phyloP scores from a whole-genome alignment of 371 early-diverging fungal species.

The Rhizopus arrhizus region DNA sequence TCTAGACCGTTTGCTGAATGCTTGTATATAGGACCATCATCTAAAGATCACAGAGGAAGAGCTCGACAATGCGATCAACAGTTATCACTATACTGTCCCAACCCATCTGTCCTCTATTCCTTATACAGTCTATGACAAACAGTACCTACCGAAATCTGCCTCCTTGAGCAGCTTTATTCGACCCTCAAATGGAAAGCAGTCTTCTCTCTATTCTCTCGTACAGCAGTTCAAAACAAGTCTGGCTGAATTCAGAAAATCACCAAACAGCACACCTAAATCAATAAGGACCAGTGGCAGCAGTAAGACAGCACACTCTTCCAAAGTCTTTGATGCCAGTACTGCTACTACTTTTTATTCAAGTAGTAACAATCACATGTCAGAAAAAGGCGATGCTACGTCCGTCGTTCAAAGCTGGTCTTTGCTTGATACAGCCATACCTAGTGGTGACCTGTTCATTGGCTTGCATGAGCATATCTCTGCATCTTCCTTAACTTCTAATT shows the following conservation, averaged over 20 bases:
- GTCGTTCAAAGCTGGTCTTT: not conserved
- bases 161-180: conserved; percentile 1
- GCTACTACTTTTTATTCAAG: not conserved
- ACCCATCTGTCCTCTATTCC: conserved; percentile 46
- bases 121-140: conserved; percentile 64
- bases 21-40: not conserved
- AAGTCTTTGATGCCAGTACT: not conserved
- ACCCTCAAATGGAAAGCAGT: not conserved
- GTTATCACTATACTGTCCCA: not conserved
- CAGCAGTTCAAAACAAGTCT: not conserved
- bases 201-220: not conserved
- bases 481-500: not conserved
- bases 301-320: not conserved
- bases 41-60: conserved; percentile 1
- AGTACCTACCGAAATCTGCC: not conserved
- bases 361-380: not conserved
- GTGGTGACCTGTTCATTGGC: not conserved
- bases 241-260: not conserved
- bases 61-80: not conserved
- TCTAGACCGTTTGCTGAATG: not conserved
- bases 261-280: not conserved
- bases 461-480: not conserved
- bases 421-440: conserved; percentile 1
- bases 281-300: not conserved
- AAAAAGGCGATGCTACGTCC: not conserved